Conservation (phyloP, 148 eudicot genomes). For the Fallopia convolvulus region DNA sequence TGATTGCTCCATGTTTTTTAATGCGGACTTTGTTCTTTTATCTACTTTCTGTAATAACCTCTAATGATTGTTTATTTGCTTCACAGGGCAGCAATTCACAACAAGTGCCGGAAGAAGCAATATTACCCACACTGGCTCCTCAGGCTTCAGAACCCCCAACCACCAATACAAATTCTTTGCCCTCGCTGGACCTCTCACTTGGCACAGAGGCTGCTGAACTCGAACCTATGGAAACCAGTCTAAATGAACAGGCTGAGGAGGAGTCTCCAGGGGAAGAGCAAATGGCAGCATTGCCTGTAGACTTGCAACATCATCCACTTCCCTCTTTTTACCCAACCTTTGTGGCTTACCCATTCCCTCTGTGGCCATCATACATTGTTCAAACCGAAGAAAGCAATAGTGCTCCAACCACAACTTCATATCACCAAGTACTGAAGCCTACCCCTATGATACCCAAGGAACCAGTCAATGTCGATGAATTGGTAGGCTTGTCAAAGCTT, state of each 20-base stretch:
- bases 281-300: not conserved
- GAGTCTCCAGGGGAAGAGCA: constrained; percentile 20
- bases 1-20: too few relatives aligned
- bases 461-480: constrained; percentile 56
- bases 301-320: constrained; percentile 25
- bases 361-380: constrained; percentile 23
- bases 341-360: too few relatives aligned
- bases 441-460: constrained; percentile 50
- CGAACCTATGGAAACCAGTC: constrained; percentile 58
- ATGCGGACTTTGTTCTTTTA: not conserved
- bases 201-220: constrained; percentile 30
- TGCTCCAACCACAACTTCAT: not conserved
- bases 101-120: constrained; percentile 8
- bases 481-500: constrained; percentile 67
- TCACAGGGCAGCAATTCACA: not conserved
- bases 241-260: constrained; percentile 23
- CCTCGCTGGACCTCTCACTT: constrained; percentile 65
- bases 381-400: constrained; percentile 23
- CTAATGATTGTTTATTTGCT: too few relatives aligned
- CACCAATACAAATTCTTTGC: constrained; percentile 26
- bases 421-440: constrained; percentile 54
- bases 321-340: constrained; percentile 47
- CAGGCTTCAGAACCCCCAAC: constrained; percentile 19
- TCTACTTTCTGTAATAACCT: not conserved
- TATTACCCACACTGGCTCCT: constrained; percentile 44